Base-by-base conservation (phyloP, 495 filamentous ascomycete species). In the Chlorociboria aeruginascens region DNA sequence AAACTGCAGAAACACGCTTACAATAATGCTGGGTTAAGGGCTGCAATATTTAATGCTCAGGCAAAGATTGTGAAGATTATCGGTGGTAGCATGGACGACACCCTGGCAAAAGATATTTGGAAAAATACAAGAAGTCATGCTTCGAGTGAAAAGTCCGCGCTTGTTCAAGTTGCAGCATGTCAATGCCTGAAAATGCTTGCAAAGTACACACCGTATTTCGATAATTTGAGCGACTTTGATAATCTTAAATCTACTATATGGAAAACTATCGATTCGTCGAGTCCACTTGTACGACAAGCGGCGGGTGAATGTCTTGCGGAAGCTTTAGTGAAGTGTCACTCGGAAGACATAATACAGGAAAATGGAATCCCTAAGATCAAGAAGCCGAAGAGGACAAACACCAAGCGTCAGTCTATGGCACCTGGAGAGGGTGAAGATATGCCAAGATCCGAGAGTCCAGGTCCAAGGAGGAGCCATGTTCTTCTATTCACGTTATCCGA, bases 151-250 rank as follows among this genome's bases (percentile, higher is more conserved):
- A 96, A 89, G 61, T 81, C 88, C 8, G 74, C 79, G 6, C 72
- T 93, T 37, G 88, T 86, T 20, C 81, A 97, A 60, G 74, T 83
- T 10, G 77, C 78, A 48, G 86, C 87, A 10, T 94, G 85, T 54
- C 76, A 78, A 46, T 94, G 88, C 58, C 62, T 97, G 46, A 84
- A 86, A 57, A 70, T 79, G 40, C 64, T 97, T 44, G 65, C 85
- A 30, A 79, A 70, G 40, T 64, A 69, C 43, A 95, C 89, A 0
- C 66, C 72, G 0, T 90, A 81, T 55, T 96, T 96, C 58, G 83
- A 92, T 52, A 93, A 92, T 59, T 76, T 81, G n/a, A 80, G 72
- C 62, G 93, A 99, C 58, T 95, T 92, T 56, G 92, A 97, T 43
- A 85, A 78, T 46, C 64, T 97, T 17, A 85, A 85, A 53, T 78